Percentiles rank a stretch among this genome's conserved stretches.
Conservation (phyloP, 306 rosid species). For the Malus sieversii region DNA sequence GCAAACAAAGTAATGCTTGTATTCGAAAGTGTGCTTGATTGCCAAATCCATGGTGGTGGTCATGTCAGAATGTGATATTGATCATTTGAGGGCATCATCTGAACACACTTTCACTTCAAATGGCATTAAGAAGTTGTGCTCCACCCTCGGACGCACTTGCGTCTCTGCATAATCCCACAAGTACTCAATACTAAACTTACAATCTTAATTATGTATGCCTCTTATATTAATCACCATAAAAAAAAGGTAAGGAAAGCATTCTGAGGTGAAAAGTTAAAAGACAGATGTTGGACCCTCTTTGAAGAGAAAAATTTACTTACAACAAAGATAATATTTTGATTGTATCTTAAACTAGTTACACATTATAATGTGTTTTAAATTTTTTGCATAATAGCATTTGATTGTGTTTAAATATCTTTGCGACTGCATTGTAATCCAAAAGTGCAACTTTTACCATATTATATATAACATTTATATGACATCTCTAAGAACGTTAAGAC, state of each 20-base stretch:
- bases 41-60: conserved; percentile 7
- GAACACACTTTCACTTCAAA: neutral
- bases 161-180: neutral
- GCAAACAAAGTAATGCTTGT: no score
- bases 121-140: neutral
- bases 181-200: neutral
- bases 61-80: conserved; percentile 12
- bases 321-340: no score
- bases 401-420: no score
- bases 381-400: neutral
- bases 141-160: conserved; percentile 11
- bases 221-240: neutral
- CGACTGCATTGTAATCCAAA: no score
- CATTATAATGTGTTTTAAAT: neutral
- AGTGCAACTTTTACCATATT: no score
- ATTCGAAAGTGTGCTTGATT: neutral
- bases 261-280: neutral
- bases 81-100: neutral
- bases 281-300: neutral
- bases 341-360: no score
- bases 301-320: neutral
- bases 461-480: no score
- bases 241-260: neutral
- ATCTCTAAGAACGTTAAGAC: no score
- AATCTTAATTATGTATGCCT: neutral